Conservation (phyloP, 257 asterid genomes). For the Phtheirospermum japonicum region DNA sequence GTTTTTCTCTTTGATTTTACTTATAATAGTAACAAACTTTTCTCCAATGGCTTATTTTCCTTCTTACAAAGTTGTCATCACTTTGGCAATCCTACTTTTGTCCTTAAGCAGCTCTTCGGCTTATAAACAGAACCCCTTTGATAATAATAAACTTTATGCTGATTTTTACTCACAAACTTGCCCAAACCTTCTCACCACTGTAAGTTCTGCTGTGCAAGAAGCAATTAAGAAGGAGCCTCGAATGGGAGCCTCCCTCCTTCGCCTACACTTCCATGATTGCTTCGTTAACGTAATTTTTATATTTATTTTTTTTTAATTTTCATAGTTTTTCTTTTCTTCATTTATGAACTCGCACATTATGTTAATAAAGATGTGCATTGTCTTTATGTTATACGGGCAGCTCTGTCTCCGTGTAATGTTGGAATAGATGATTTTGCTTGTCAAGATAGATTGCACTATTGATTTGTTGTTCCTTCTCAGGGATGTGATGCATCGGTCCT, state of each 20-base stretch:
- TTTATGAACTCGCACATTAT: no score
- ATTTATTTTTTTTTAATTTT: no score
- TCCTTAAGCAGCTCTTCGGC: slow-evolving; percentile 53
- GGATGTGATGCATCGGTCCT: slow-evolving; percentile 65
- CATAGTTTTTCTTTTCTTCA: no score
- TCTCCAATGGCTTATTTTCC: slow-evolving; percentile 49
- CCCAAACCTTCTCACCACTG: slow-evolving; percentile 49
- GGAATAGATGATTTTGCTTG: no score
- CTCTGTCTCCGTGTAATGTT: no score
- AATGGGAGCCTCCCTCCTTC: slow-evolving; percentile 94
- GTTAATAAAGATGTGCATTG: no score
- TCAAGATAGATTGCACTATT: no score
- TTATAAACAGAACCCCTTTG: slow-evolving; percentile 53
- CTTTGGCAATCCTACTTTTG: slow-evolving; percentile 40
- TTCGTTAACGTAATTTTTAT: slow-evolving; percentile 84
- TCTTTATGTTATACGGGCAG: no score
- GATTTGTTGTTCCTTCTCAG: no score
- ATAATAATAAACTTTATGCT: no score
- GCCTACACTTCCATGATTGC: slow-evolving; percentile 87
- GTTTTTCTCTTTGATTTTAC: neutral
- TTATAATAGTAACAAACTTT: neutral
- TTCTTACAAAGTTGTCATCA: slow-evolving; percentile 29
- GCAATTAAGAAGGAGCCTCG: slow-evolving; percentile 72
- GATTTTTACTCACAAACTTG: slow-evolving; percentile 59
- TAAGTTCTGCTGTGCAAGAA: slow-evolving; percentile 45